A percentile compares a stretch with the other conserved stretches of the same genome.
Evolutionary conservation across 305 asterid species (phyloP).

Genomic region (Fraxinus dipetala): DNA sequence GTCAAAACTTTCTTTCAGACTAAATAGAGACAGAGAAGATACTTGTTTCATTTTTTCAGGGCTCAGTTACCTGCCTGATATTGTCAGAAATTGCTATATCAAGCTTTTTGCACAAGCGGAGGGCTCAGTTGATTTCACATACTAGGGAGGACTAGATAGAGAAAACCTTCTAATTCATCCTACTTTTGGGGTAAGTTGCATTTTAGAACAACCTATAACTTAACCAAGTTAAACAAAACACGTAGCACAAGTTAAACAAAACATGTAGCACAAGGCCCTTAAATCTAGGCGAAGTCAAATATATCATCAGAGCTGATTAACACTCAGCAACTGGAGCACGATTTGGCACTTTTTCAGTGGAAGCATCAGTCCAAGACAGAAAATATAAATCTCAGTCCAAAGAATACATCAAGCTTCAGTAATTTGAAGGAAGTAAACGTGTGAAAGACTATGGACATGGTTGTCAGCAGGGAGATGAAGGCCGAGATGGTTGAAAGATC

Average conservation of each 20-base stretch:
- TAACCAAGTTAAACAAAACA: neutral
- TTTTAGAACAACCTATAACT: neutral
- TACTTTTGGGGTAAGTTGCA: neutral
- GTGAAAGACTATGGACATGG: neutral
- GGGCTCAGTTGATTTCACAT: neutral
- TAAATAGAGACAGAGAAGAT: neutral
- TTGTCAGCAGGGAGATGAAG: neutral
- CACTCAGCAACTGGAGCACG: neutral
- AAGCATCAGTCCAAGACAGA: neutral
- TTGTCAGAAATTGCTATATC: neutral
- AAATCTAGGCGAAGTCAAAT: neutral
- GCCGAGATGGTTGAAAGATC: neutral
- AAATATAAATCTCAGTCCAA: neutral
- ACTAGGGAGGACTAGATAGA: neutral
- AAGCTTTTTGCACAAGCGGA: neutral
- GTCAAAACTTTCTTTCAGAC: neutral
- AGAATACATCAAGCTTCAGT: neutral
- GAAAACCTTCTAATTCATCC: neutral
- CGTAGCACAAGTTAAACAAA: neutral
- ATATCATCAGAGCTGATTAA: neutral
- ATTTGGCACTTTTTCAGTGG: neutral
- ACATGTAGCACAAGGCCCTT: neutral
- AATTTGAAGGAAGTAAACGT: neutral
- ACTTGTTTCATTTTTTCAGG: neutral
- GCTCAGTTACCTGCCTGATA: neutral